These are phyloP conservation scores for Zoysia pacifica DNA, from an alignment of 176 grass and related monocot species.

Conservation along the genomic window DNA sequence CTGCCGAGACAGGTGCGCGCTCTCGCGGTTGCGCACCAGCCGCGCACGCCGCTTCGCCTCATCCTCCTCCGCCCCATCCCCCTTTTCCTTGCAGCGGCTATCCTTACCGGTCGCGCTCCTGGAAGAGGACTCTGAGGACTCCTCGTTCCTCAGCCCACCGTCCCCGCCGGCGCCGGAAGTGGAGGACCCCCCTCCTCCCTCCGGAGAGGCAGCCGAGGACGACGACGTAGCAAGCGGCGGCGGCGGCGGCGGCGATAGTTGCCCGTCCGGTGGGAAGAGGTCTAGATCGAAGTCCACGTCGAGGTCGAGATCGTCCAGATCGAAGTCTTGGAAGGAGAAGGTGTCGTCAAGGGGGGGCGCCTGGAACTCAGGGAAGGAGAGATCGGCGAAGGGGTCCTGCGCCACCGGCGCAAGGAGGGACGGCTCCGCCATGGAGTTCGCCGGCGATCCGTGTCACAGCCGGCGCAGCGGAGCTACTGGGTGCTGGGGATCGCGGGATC, in stretches of 20 bases:
- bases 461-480: background rate
- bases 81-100: slow-evolving; percentile 4
- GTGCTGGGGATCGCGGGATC: background rate
- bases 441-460: slow-evolving; percentile 42
- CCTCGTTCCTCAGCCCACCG: slow-evolving; percentile 33
- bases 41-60: slow-evolving; percentile 55
- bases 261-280: slow-evolving; percentile 31
- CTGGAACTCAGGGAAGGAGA: slow-evolving; percentile 41
- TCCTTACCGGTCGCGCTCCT: slow-evolving; percentile 38
- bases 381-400: slow-evolving; percentile 28
- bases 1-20: slow-evolving; percentile 70
- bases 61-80: slow-evolving; percentile 2
- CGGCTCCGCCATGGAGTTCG: slow-evolving; percentile 47
- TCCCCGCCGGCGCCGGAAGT: slow-evolving; percentile 22
- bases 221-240: slow-evolving; percentile 41
- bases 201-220: slow-evolving; percentile 35
- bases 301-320: slow-evolving; percentile 49
- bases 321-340: slow-evolving; percentile 40
- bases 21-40: slow-evolving; percentile 71
- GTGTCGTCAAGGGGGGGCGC: slow-evolving; percentile 5
- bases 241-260: slow-evolving; percentile 20
- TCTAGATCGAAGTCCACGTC: slow-evolving; percentile 57
- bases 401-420: slow-evolving; percentile 20
- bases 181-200: background rate
- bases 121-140: slow-evolving; percentile 53